Evolutionary conservation across 441 rosid genomes (phyloP).

Genomic region (Erodium chrysanthum): DNA sequence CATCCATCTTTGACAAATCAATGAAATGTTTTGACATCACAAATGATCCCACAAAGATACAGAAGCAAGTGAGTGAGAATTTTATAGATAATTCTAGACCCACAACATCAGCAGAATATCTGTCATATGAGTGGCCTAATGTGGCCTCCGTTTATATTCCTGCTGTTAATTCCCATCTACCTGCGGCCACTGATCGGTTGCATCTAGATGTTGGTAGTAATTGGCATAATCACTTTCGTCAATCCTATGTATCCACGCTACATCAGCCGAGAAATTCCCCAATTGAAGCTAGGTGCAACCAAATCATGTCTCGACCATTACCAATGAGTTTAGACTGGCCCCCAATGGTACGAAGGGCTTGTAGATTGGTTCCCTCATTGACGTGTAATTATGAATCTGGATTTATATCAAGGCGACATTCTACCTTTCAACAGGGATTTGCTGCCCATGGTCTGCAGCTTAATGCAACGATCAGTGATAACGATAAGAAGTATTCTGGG

Average conservation of each 20-base stretch:
- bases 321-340: conserved; percentile 97
- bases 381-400: conserved; percentile 69
- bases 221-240: conserved; percentile 69
- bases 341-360: conserved; percentile 72
- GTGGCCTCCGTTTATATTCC: conserved; percentile 66
- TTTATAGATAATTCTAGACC: conserved; percentile 29
- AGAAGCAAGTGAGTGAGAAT: conserved; percentile 31
- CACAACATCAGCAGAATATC: conserved; percentile 38
- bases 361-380: conserved; percentile 58
- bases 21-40: conserved; percentile 24
- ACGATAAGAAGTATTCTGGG: conserved; percentile 46
- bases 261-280: conserved; percentile 70
- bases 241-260: conserved; percentile 60
- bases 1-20: conserved; percentile 24
- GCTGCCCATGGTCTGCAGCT: conserved; percentile 34
- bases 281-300: conserved; percentile 56
- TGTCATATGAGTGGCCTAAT: conserved; percentile 85
- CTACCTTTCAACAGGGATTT: conserved; percentile 46
- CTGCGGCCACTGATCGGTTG: conserved; percentile 84
- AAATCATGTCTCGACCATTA: conserved; percentile 55
- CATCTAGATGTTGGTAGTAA: conserved; percentile 91
- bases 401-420: conserved; percentile 43
- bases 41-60: conserved; percentile 33
- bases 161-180: conserved; percentile 60
- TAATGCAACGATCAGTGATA: conserved; percentile 30